These are phyloP conservation scores for Camelina neglecta DNA, from an alignment of 345 rosid genomes.

Conservation along the genomic window DNA sequence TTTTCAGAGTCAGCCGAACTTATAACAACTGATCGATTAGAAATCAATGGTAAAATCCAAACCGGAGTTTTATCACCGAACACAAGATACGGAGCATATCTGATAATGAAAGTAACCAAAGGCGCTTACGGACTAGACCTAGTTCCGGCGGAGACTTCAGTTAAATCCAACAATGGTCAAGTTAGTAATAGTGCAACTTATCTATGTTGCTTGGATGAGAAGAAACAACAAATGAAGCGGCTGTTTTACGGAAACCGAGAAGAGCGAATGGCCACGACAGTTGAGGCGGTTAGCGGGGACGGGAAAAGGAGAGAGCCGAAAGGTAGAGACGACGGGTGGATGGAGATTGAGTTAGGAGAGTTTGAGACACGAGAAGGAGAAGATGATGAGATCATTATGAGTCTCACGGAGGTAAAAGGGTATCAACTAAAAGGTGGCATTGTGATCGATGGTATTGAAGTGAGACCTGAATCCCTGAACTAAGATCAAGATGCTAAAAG, in stretches of 20 bases:
- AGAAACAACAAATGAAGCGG: constrained; percentile 44
- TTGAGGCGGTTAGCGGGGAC: background rate
- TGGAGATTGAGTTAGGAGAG: constrained; percentile 56
- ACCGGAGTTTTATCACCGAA: constrained; percentile 47
- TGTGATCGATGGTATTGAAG: constrained; percentile 53
- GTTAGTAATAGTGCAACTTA: constrained; percentile 31
- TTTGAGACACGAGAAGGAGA: constrained; percentile 45
- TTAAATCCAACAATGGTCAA: constrained; percentile 32
- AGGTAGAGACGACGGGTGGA: constrained; percentile 54
- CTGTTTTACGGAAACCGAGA: constrained; percentile 36
- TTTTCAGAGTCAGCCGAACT: constrained; percentile 53
- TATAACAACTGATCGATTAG: constrained; percentile 52
- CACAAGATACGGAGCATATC: constrained; percentile 51
- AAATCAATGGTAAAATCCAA: constrained; percentile 47
- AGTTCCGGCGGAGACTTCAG: constrained; percentile 50
- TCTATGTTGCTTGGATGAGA: constrained; percentile 44
- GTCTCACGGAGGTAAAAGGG: constrained; percentile 50
- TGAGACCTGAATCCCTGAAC: constrained; percentile 42
- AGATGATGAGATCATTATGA: constrained; percentile 41
- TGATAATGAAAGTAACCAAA: constrained; percentile 48
- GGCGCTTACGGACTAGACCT: constrained; percentile 54
- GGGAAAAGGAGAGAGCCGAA: constrained; percentile 18
- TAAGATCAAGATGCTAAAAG: constrained; percentile 1
- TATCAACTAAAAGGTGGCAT: constrained; percentile 58
- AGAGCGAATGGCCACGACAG: constrained; percentile 21